Evolutionary conservation across 2,329 filamentous ascomycete genomes (phyloP), one percentile per base, ranked within the genome.

Genomic region (Arachnomyces sp.): DNA sequence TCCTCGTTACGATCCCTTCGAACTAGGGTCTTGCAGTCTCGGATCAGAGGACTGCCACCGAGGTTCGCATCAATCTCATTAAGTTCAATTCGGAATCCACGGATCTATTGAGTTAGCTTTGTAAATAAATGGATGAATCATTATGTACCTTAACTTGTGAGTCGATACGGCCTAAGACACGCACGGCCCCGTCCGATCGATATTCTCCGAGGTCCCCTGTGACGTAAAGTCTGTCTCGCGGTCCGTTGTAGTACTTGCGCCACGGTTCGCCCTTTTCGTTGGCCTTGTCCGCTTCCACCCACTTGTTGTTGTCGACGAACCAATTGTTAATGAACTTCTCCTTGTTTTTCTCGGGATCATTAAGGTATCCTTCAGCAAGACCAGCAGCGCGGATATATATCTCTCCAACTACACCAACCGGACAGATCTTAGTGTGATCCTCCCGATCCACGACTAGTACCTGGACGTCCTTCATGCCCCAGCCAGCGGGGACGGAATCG

Each of bases 21-120:
- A 3, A 96, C 78, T 2, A 96, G 67, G 0, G 90, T 96, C 50
- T 86, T 81, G 62, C 84, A 87, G 49, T 96, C 90, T 31, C 86
- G 75, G 17, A 96, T 76, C 16, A 93, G 65, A 1, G 77, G 79
- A 63, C 85, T 78, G 32, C 79, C 74, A 40, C 79, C 82, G 34
- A 95, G 67, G 59, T 94, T 82, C 31, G 74, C 83, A 61, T 96
- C 89, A 50, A 96, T 95, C 50, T 96, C 92, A 47, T 82, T 83
- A 34, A 96, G 79, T 65, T 98, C 92, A 50, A 98, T 94, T 46
- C 90, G 76, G 72, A 95, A 96, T 1, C 90, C 90, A 45, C 92
- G 82, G 49, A 96, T 90, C 71, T 25, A 9, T 25, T 25, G 20
- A 25, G 20, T 25, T 25, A 25, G 20, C 9, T 25, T 25, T 25